These are phyloP conservation scores for Panaeolus cyanescens DNA, from an alignment of 768 basidiomycete species.

Conservation along the genomic window DNA sequence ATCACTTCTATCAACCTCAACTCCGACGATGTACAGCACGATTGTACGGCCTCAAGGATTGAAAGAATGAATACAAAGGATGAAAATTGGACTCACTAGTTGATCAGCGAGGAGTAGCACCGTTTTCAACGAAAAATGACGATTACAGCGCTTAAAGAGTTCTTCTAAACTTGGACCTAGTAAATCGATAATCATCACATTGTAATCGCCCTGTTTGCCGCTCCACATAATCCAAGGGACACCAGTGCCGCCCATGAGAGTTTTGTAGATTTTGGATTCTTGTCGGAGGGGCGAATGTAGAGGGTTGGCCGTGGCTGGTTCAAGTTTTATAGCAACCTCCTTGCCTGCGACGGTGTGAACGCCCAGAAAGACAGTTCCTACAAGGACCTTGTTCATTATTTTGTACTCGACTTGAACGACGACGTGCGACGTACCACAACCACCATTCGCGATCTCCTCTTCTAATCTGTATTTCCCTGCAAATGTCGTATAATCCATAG, in stretches of 20 bases:
- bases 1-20: no score
- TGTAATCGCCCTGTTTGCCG: constrained; percentile 90
- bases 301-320: constrained; percentile 58
- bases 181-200: constrained; percentile 97
- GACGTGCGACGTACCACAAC: constrained; percentile 57
- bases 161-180: constrained; percentile 89
- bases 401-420: neutral
- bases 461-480: constrained; percentile 80
- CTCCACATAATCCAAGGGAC: constrained; percentile 94
- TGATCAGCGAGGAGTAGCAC: constrained; percentile 94
- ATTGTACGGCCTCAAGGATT: no score
- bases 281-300: constrained; percentile 71
- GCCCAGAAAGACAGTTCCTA: constrained; percentile 77
- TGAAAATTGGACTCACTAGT: constrained; percentile 66
- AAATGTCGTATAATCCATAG: constrained; percentile 44
- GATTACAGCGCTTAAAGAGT: constrained; percentile 87
- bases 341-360: constrained; percentile 82
- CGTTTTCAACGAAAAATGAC: constrained; percentile 93
- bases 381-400: constrained; percentile 5
- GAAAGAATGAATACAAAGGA: neutral
- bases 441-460: constrained; percentile 80
- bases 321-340: constrained; percentile 83
- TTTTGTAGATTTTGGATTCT: constrained; percentile 91
- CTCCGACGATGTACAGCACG: no score
- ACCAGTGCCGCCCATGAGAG: constrained; percentile 84